Conservation (phyloP, 2,329 filamentous ascomycete genomes). For the Ilyonectria sp. region DNA sequence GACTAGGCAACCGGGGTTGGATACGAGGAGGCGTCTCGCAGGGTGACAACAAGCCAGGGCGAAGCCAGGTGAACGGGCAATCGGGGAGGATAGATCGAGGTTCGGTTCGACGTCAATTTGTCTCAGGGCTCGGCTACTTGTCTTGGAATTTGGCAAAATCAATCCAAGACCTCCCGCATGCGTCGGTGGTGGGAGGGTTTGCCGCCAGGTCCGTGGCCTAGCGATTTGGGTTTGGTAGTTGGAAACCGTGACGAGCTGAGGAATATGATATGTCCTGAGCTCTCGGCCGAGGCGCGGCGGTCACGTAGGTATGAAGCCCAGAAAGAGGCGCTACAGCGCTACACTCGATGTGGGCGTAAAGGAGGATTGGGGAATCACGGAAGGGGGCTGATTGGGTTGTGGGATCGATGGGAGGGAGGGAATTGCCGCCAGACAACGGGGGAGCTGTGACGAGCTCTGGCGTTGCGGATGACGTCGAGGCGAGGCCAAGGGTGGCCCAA, state of each 20-base stretch:
- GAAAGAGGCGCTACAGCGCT: constrained; percentile 26
- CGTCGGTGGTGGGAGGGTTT: constrained; percentile 36
- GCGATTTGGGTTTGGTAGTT: constrained; percentile 34
- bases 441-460: constrained; percentile 28
- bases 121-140: constrained; percentile 42
- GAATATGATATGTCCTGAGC: constrained; percentile 21
- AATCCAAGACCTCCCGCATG: constrained; percentile 39
- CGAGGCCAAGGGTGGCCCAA: constrained; percentile 35
- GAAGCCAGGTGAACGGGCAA: constrained; percentile 29
- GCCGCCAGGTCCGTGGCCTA: constrained; percentile 21
- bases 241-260: constrained; percentile 25
- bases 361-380: constrained; percentile 14
- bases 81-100: constrained; percentile 28
- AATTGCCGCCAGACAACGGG: constrained; percentile 9
- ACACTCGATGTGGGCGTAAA: constrained; percentile 12
- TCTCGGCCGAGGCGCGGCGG: constrained; percentile 9
- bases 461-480: constrained; percentile 25
- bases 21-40: constrained; percentile 33
- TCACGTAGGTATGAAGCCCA: constrained; percentile 16
- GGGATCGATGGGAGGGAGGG: constrained; percentile 3
- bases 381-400: constrained; percentile 4
- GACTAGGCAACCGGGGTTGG: constrained; percentile 27
- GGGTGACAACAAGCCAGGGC: constrained; percentile 17
- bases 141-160: constrained; percentile 39
- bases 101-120: constrained; percentile 44